These are phyloP conservation scores for Suillus bovinus DNA, from an alignment of 768 basidiomycete genomes.

Conservation along the genomic window DNA sequence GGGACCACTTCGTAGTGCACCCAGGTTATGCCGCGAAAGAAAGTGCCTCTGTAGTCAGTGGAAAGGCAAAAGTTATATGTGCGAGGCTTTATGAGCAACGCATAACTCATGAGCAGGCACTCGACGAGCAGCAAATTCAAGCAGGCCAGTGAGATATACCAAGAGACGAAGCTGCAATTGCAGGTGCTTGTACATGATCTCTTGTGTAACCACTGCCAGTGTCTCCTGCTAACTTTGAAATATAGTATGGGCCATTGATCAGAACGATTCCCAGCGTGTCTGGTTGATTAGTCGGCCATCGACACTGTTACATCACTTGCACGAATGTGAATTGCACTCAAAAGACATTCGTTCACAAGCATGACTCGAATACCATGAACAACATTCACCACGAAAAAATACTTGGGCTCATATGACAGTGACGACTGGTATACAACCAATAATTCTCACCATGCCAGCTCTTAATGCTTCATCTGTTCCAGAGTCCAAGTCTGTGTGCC, in stretches of 20 bases:
- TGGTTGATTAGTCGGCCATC: neutral
- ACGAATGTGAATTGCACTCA: neutral
- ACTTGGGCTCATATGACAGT: too few relatives aligned
- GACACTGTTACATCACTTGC: conserved; percentile 12
- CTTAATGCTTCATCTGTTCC: neutral
- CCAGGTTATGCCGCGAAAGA: too few relatives aligned
- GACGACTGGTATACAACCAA: neutral
- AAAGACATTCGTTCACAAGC: neutral
- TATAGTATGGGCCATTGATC: conserved; percentile 15
- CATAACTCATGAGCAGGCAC: neutral
- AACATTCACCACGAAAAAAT: conserved; percentile 2
- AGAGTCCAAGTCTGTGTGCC: neutral
- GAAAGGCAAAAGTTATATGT: neutral
- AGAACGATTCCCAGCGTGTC: neutral
- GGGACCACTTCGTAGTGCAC: too few relatives aligned
- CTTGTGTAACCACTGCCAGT: neutral
- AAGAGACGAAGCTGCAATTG: neutral
- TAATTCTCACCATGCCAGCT: neutral
- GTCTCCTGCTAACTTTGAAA: neutral
- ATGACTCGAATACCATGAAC: neutral
- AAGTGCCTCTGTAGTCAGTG: too few relatives aligned
- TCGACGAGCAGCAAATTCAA: neutral
- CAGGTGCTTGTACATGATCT: neutral
- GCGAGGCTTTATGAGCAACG: neutral
- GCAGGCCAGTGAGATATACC: neutral